Base-by-base conservation (phyloP, 139 green algal species). In the Picocystis salinarum region DNA sequence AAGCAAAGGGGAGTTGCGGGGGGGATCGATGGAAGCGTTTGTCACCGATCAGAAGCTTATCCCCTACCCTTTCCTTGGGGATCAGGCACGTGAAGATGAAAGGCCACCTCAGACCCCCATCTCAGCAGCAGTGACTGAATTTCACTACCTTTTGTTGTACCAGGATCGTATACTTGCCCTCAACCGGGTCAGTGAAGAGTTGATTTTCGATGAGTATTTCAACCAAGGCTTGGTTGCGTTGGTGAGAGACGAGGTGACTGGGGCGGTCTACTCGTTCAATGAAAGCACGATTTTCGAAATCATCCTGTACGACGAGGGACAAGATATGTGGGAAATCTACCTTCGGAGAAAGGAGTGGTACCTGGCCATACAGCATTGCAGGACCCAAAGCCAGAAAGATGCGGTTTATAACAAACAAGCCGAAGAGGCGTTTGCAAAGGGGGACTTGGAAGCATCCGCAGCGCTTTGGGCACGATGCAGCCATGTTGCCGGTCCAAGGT, bases 311-410 rank as follows among this genome's bases (percentile, higher is more conserved):
- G 51, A 75, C 36, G 81, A 92, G 50, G 61, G 42, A 12, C 50
- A 66, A 0, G 70, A 80, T 61, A 83, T 92, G 78, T 92, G n/a
- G n/a, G 37, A 26, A 46, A 44, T 33, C 3, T 34, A 42, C 17
- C 34, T 53, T n/a, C n/a, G 33, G 48, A 34, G 12, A 33, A 40
- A 37, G 7, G 29, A 45, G 23, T 55, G 30, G 17, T 17, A 17
- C 9, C 30, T 28, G 22, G 47, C 47, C 6, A 20, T 55, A 12
- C 42, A 22, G 11, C 33, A 53, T 24, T 55, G 47, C 40, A 17
- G 40, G 41, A 55, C 47, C 11, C 10, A 3, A 23, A 60, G 18
- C 18, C 54, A 42, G 59, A 45, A 31, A 39, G 62, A 61, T 23
- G 28, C 30, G 9, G 44, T 61, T 4, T 52, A 37, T 4, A 39